Evolutionary conservation across 495 filamentous ascomycete species (phyloP), one percentile per base, ranked within the genome.

Genomic region (Astrothelium macrocarpum): DNA sequence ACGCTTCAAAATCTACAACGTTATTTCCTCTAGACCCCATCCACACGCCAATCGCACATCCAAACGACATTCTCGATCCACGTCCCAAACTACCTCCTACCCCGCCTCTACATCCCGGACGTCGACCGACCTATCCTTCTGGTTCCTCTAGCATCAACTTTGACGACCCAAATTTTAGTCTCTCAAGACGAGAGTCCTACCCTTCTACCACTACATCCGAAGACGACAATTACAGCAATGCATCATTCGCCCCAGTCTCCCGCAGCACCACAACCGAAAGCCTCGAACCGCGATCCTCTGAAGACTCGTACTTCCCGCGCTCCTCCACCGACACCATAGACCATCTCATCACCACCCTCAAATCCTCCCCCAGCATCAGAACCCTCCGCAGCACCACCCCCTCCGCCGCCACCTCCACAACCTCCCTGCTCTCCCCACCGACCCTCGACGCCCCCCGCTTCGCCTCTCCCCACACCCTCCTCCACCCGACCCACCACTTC

Each of bases 391-490:
- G 62, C 64, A 46, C 64, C 53, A 66, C 46, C 42, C 68, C 18
- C 68, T 63, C 62, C 5, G 74, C 46, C 69, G 73, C 63, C 12
- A 53, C 65, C 14, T 36, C 78, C 9, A 79, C 80, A 20, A 72
- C 85, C 32, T 89, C 87, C 71, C 89, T 85, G 67, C 77, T 81
- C 29, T 74, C 78, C 11, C 71, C 71, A 49, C 59, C 74, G 3
- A 11, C 84, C 85, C 85, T 88, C 94, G 75, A 95, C 94, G 71
- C 82, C 84, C 59, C 34, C 25, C 53, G 74, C 45, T 69, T 70
- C 68, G 20, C 49, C 65, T 36, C 42, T 69, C 11, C 59, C 59
- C 61, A 26, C 70, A 56, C 59, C 75, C 59, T 14, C 82, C 85
- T 84, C 88, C 93, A 75, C 92, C 93, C 70, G 83, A 83, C 59